Conservation (phyloP, 352 stramenopile genomes). For the Paralagenidium karlingii region DNA sequence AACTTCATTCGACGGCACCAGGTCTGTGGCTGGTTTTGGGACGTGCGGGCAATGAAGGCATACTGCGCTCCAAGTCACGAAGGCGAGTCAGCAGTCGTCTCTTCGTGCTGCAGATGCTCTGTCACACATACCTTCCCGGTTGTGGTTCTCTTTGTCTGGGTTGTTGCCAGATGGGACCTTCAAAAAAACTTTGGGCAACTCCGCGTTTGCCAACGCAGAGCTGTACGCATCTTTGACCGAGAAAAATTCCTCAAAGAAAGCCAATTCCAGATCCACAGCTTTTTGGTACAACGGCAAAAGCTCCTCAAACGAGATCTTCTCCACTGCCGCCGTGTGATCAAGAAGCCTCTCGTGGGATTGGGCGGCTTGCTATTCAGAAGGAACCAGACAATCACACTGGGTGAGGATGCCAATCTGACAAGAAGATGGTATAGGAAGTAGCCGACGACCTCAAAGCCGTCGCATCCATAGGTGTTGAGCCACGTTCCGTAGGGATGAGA, state of each 20-base stretch:
- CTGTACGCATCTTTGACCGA: constrained; percentile 8
- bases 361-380: constrained; percentile 10
- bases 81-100: background rate
- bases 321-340: constrained; percentile 13
- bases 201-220: no score
- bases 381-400: background rate
- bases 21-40: no score
- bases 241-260: constrained; percentile 42
- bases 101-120: constrained; percentile 4
- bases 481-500: constrained; percentile 24
- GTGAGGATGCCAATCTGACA: background rate
- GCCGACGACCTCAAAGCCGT: constrained; percentile 19
- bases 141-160: background rate
- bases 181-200: background rate
- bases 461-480: constrained; percentile 30
- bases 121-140: background rate
- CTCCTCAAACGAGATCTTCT: constrained; percentile 10
- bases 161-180: no score
- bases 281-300: constrained; percentile 27
- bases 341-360: constrained; percentile 17
- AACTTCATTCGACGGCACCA: no score
- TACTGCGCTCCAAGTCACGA: background rate
- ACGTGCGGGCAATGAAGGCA: no score
- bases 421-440: background rate
- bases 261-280: constrained; percentile 36